These are phyloP conservation scores for Triglochin maritima DNA, from an alignment of 106 monocot species.

Conservation along the genomic window DNA sequence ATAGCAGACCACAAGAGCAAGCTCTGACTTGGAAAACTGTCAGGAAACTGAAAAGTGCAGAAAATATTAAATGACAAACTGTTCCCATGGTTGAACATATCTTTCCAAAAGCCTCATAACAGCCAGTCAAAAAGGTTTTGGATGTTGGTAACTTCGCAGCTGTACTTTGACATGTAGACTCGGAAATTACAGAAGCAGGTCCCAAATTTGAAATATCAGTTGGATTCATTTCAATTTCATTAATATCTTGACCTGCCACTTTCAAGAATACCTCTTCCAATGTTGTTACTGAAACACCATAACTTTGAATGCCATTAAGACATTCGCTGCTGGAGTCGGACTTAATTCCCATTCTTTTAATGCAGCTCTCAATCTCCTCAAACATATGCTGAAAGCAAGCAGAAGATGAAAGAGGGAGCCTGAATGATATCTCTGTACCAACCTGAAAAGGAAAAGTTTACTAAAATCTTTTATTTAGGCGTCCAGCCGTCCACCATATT, in stretches of 20 bases:
- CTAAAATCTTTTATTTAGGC: background rate
- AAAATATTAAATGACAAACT: constrained; percentile 22
- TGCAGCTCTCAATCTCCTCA: constrained; percentile 71
- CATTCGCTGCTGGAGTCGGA: constrained; percentile 5
- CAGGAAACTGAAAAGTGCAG: constrained; percentile 32
- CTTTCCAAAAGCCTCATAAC: constrained; percentile 19
- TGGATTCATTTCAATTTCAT: constrained; percentile 23
- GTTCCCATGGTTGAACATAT: constrained; percentile 33
- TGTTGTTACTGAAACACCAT: constrained; percentile 87
- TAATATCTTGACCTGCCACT: constrained; percentile 47
- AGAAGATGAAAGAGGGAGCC: constrained; percentile 67
- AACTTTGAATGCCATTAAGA: constrained; percentile 54
- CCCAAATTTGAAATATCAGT: constrained; percentile 13
- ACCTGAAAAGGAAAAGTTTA: constrained; percentile 32
- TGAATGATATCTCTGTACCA: constrained; percentile 80
- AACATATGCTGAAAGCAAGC: constrained; percentile 77
- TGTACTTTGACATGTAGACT: constrained; percentile 13
- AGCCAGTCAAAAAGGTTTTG: constrained; percentile 6
- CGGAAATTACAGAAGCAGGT: constrained; percentile 14
- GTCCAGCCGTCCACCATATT: background rate
- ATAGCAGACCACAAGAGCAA: constrained; percentile 41
- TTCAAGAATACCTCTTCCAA: constrained; percentile 86
- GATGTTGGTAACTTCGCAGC: constrained; percentile 13
- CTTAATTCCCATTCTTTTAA: constrained; percentile 16
- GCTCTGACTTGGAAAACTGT: constrained; percentile 25